Percentiles rank a stretch among this genome's conserved stretches.
phyloP scores from a whole-genome alignment of 352 stramenopile genomes.

The Phytophthora litchii region DNA sequence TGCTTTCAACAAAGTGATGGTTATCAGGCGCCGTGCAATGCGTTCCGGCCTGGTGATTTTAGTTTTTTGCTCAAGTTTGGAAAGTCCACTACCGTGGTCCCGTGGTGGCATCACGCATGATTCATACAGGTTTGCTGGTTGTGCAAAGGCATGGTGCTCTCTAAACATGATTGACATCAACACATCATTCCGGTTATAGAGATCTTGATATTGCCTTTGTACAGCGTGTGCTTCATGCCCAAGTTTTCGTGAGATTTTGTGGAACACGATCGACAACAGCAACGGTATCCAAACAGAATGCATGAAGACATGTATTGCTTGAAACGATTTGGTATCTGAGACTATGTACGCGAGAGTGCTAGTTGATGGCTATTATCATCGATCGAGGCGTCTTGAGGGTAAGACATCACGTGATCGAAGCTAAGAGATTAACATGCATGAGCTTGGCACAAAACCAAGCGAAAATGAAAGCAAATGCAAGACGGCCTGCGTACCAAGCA shows the following conservation, averaged over 20 bases:
- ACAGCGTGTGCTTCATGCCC: neutral
- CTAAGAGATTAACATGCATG: slow-evolving; percentile 28
- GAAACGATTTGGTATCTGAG: slow-evolving; percentile 3
- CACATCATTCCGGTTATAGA: neutral
- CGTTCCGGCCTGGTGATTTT: too few relatives aligned
- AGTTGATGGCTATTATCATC: slow-evolving; percentile 21
- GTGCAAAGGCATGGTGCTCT: slow-evolving; percentile 6
- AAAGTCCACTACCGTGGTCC: neutral
- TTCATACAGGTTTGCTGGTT: slow-evolving; percentile 7
- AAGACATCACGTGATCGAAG: slow-evolving; percentile 10
- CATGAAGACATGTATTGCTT: slow-evolving; percentile 13
- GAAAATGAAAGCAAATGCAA: slow-evolving; percentile 22
- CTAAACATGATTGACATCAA: neutral
- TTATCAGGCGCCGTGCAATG: too few relatives aligned
- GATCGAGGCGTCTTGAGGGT: slow-evolving; percentile 3
- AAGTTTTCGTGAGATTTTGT: neutral
- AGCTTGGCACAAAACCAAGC: slow-evolving; percentile 7
- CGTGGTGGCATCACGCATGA: neutral
- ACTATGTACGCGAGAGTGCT: slow-evolving; percentile 1
- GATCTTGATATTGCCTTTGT: slow-evolving; percentile 10
- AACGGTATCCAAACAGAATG: neutral
- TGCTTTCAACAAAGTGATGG: too few relatives aligned
- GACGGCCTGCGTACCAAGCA: neutral
- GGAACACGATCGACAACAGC: neutral
- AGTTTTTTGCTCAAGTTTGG: too few relatives aligned